Evolutionary conservation across 2,329 filamentous ascomycete genomes (phyloP).

Genomic region (Phoma herbarum): DNA sequence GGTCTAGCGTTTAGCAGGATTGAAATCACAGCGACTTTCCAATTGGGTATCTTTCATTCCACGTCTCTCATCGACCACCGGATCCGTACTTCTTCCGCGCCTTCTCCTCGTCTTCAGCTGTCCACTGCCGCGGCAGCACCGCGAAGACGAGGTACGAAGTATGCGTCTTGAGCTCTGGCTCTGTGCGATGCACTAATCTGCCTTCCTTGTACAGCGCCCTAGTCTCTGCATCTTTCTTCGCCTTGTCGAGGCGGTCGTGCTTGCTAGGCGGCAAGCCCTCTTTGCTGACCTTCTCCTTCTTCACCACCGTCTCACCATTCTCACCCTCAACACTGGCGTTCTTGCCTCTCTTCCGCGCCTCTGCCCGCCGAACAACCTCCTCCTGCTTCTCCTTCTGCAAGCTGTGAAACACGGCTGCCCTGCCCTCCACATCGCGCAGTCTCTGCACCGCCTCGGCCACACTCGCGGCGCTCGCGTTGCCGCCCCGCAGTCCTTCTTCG

Average conservation of each 20-base stretch:
- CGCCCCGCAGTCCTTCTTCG: slow-evolving; percentile 71
- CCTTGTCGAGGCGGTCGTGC: slow-evolving; percentile 41
- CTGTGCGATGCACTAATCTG: slow-evolving; percentile 78
- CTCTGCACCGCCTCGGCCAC: slow-evolving; percentile 82
- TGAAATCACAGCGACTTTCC: background rate
- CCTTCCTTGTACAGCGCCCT: slow-evolving; percentile 73
- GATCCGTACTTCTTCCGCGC: slow-evolving; percentile 56
- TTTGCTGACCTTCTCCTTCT: background rate
- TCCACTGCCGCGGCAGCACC: slow-evolving; percentile 86
- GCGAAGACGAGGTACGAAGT: slow-evolving; percentile 98
- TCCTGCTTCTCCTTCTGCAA: slow-evolving; percentile 52
- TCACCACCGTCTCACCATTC: slow-evolving; percentile 9
- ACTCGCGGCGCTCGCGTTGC: slow-evolving; percentile 73
- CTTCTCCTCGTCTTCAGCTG: slow-evolving; percentile 78
- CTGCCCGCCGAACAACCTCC: slow-evolving; percentile 55
- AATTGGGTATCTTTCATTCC: background rate
- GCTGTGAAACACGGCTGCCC: slow-evolving; percentile 70
- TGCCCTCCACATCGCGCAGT: slow-evolving; percentile 76
- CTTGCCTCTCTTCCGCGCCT: slow-evolving; percentile 37
- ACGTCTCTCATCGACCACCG: background rate
- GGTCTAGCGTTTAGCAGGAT: background rate
- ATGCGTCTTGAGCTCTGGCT: slow-evolving; percentile 91
- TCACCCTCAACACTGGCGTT: slow-evolving; percentile 24
- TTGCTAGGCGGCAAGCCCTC: slow-evolving; percentile 40
- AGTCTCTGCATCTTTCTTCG: slow-evolving; percentile 43